Percentiles rank a stretch among this genome's conserved stretches.
Conservation (phyloP, 1,284 basidiomycete species). For the Papiliotrema nemorosa region DNA sequence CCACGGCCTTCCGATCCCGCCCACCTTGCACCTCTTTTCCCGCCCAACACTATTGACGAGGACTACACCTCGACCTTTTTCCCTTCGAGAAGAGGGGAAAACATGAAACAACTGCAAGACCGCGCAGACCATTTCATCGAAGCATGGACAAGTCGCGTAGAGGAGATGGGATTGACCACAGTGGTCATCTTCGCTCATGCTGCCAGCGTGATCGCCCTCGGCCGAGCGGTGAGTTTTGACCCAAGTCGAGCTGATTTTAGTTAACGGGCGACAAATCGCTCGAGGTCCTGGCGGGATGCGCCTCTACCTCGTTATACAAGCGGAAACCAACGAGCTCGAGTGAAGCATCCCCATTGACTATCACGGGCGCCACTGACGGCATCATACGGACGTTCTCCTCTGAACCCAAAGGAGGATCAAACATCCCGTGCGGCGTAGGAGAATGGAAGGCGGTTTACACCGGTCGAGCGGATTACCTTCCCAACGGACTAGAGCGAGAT, state of each 20-base stretch:
- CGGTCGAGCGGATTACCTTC: slow-evolving; percentile 44
- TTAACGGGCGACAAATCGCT: slow-evolving; percentile 35
- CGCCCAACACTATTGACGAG: slow-evolving; percentile 19
- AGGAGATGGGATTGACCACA: slow-evolving; percentile 39
- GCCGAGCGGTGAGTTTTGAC: slow-evolving; percentile 39
- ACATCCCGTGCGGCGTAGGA: slow-evolving; percentile 26
- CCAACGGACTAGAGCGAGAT: slow-evolving; percentile 46
- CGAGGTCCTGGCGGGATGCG: slow-evolving; percentile 44
- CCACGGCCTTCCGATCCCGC: slow-evolving; percentile 33
- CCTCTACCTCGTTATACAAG: slow-evolving; percentile 40
- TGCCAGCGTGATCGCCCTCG: slow-evolving; percentile 50
- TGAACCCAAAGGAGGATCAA: too few relatives aligned
- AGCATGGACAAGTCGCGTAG: slow-evolving; percentile 34
- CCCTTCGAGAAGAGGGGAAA: slow-evolving; percentile 51
- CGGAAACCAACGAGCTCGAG: slow-evolving; percentile 14
- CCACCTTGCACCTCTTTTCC: slow-evolving; percentile 35
- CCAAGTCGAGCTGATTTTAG: slow-evolving; percentile 10
- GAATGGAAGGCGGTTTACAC: slow-evolving; percentile 41
- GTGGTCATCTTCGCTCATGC: slow-evolving; percentile 54
- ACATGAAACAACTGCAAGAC: slow-evolving; percentile 47
- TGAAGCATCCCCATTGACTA: too few relatives aligned
- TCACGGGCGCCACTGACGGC: slow-evolving; percentile 1
- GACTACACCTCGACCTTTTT: slow-evolving; percentile 48
- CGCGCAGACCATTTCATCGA: slow-evolving; percentile 39
- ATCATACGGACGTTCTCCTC: too few relatives aligned